Percentiles rank a stretch among this genome's conserved stretches.
Conservation (phyloP, 2,329 filamentous ascomycete genomes). For the Clarireedia paspali region DNA sequence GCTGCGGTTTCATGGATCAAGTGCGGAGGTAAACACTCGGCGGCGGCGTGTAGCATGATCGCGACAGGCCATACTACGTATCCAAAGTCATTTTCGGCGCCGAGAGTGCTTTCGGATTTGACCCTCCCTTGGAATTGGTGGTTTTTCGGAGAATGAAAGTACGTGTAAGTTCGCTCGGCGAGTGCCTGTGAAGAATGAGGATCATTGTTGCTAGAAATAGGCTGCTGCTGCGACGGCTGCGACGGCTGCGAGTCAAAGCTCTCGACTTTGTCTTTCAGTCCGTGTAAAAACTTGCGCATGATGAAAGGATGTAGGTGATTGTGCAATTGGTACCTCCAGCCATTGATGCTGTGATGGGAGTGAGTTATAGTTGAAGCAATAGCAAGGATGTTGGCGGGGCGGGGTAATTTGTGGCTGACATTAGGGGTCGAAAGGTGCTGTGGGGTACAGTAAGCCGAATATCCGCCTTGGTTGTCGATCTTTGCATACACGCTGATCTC, state of each 20-base stretch:
- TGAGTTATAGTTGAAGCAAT: too few species aligned
- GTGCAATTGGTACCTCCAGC: too few species aligned
- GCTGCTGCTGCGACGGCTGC: not conserved
- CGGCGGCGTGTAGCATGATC: conserved; percentile 14
- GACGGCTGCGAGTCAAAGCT: not conserved
- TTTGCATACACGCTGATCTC: too few species aligned
- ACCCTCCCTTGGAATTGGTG: conserved; percentile 11
- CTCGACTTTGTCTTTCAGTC: not conserved
- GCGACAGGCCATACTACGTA: conserved; percentile 20
- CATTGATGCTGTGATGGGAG: too few species aligned
- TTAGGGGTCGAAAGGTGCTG: too few species aligned
- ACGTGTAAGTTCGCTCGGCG: conserved; percentile 5
- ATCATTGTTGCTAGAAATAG: not conserved
- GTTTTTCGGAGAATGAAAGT: conserved; percentile 10
- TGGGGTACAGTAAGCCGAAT: too few species aligned
- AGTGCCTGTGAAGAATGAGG: not conserved
- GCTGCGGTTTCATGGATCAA: conserved; percentile 1
- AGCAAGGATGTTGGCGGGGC: too few species aligned
- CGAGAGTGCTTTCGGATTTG: conserved; percentile 13
- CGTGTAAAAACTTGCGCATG: not conserved
- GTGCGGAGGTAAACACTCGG: conserved; percentile 12
- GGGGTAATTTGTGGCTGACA: too few species aligned
- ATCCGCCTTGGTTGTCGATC: too few species aligned
- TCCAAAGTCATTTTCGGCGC: conserved; percentile 10
- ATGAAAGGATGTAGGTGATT: not conserved